Conservation (phyloP, 192 early-diverging fungal species). For the Anaeromyces robustus region DNA sequence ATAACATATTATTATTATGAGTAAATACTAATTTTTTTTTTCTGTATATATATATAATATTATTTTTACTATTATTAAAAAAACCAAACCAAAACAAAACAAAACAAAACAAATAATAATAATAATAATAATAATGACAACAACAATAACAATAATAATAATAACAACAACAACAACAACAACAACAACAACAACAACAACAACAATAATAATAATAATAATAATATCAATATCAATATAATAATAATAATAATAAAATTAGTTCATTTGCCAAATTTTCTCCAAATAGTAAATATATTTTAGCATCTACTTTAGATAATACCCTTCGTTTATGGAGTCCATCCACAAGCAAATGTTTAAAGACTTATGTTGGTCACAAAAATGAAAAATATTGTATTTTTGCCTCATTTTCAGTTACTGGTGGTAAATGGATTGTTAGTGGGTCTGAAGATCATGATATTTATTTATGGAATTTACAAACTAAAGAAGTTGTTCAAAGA, state of each 20-base stretch:
- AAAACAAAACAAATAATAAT: too few species aligned
- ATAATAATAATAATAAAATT: not conserved
- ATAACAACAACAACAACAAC: too few species aligned
- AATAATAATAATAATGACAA: too few species aligned
- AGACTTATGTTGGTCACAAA: conserved; percentile 78
- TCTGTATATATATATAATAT: not conserved
- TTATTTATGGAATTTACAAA: conserved; percentile 97
- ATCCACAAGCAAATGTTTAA: conserved; percentile 87
- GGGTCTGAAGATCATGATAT: conserved; percentile 88
- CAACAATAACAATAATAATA: too few species aligned
- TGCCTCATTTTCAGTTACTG: conserved; percentile 82
- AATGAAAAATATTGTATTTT: conserved; percentile 90
- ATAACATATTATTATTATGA: not conserved
- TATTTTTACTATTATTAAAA: too few species aligned
- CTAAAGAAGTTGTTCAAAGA: conserved; percentile 82
- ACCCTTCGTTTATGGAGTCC: conserved; percentile 91
- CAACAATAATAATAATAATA: too few species aligned
- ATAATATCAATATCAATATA: too few species aligned
- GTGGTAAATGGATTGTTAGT: conserved; percentile 89
- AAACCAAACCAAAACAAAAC: too few species aligned
- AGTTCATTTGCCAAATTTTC: conserved; percentile 95
- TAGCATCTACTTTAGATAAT: conserved; percentile 84
- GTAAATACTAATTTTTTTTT: not conserved
- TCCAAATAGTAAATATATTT: conserved; percentile 96
- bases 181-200: too few species aligned